A percentile compares a stretch with the other conserved stretches of the same genome.
These are phyloP conservation scores for Porogramme epimiltina DNA, from an alignment of 1,284 basidiomycete genomes.

Conservation along the genomic window DNA sequence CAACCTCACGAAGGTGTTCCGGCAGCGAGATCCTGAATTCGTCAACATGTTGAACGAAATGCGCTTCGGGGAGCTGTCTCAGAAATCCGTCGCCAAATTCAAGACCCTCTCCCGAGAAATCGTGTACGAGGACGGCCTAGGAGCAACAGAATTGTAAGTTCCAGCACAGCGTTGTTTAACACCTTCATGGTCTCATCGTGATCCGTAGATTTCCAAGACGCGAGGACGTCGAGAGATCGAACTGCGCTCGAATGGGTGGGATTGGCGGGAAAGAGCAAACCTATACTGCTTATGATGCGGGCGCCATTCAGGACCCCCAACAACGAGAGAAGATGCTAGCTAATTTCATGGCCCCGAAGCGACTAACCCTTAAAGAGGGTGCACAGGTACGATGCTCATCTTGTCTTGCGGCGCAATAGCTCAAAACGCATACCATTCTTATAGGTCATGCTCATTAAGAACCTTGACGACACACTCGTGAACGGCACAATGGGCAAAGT, in stretches of 20 bases:
- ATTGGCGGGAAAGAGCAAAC: constrained; percentile 35
- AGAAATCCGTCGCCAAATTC: constrained; percentile 63
- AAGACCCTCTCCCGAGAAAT: constrained; percentile 58
- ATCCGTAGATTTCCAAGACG: constrained; percentile 61
- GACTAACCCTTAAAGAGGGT: constrained; percentile 31
- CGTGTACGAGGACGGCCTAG: constrained; percentile 70
- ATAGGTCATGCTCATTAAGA: constrained; percentile 68
- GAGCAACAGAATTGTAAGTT: constrained; percentile 78
- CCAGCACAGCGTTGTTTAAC: constrained; percentile 25
- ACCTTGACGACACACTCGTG: constrained; percentile 68
- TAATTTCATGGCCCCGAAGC: constrained; percentile 34
- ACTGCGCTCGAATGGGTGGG: constrained; percentile 58
- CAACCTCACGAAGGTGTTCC: constrained; percentile 67
- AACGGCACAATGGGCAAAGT: constrained; percentile 85
- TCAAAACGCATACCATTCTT: not conserved
- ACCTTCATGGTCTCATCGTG: constrained; percentile 24
- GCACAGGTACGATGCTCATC: constrained; percentile 26
- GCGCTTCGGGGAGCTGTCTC: constrained; percentile 77
- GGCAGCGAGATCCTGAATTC: constrained; percentile 75
- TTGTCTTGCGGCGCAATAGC: not conserved
- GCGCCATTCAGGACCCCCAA: constrained; percentile 46
- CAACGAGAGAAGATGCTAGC: constrained; percentile 39
- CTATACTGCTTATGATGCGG: constrained; percentile 45
- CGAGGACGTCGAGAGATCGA: constrained; percentile 84
- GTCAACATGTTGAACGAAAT: constrained; percentile 91